A percentile compares a stretch with the other conserved stretches of the same genome.
Evolutionary conservation across 371 early-diverging fungal species (phyloP).

Genomic region (Mortierella sp.): DNA sequence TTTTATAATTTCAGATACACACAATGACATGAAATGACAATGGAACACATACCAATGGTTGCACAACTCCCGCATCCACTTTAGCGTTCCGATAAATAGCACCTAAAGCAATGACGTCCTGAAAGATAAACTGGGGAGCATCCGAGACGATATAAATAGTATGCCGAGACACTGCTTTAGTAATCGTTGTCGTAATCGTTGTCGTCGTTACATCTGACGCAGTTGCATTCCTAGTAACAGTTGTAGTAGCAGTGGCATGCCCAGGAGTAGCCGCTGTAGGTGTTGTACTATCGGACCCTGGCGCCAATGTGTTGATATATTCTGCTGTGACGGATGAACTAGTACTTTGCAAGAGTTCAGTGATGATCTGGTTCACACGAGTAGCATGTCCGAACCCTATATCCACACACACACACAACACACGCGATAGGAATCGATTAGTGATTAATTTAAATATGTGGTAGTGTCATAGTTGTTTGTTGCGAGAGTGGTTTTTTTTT

Average conservation of each 20-base stretch:
- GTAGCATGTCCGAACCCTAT: conserved; percentile 81
- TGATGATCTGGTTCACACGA: conserved; percentile 70
- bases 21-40: not conserved
- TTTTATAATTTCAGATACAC: not conserved
- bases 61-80: conserved; percentile 79
- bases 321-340: not conserved
- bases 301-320: not conserved
- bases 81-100: conserved; percentile 72
- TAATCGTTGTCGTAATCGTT: not conserved
- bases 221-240: not conserved
- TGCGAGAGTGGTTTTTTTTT: not conserved
- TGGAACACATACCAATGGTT: conserved; percentile 61
- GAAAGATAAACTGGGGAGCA: conserved; percentile 74
- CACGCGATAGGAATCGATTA: no score
- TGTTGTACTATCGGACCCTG: not conserved
- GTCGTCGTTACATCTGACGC: not conserved
- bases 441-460: no score
- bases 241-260: not conserved
- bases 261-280: not conserved
- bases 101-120: conserved; percentile 68
- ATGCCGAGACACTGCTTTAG: conserved; percentile 54
- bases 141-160: conserved; percentile 75
- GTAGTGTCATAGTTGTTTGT: no score
- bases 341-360: conserved; percentile 65
- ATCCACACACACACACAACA: no score